Base-by-base conservation (phyloP, 2,329 filamentous ascomycete species). In the Metarhizium album region DNA sequence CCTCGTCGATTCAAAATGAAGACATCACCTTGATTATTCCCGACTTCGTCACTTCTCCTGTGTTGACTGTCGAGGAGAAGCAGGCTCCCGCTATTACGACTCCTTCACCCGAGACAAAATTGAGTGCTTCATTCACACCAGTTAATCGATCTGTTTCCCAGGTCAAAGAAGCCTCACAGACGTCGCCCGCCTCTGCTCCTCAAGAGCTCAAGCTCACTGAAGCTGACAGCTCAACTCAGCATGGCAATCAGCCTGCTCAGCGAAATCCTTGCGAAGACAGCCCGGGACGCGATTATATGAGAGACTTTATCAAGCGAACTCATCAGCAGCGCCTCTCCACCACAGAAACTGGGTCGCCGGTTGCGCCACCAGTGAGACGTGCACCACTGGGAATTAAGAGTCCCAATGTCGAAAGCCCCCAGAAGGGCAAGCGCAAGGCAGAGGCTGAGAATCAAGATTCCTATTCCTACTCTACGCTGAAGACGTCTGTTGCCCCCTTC, bases 251-350 rank as follows among this genome's bases (percentile, higher is more conserved):
- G 33, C 22, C 16, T 16, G 16, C 24, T 42, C 20, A 38, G 22
- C 11, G 11, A 27, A 20, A 49, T 8, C 16, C 8, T 3, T 58
- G 62, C 22, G 55, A 62, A 37, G 66, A 68, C 40, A 67, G 63
- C 45, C 65, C 65, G 22, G 63, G 60, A 4, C 64, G 67, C 1
- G 65, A 65, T 11, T 68, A 62, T 33, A 61, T 68, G 58, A 57
- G 61, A 4, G 61, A 63, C 16, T 69, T 69, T 42, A 68, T 68
- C 53, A 64, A 62, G 46, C 62, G 63, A n/a, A 60, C 64, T 24
- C 62, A 58, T 20, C 61, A 58, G 11, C 59, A 58, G 54, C 52
- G 60, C 43, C 53, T 55, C 3, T 62, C 64, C 13, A 61, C 64
- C 14, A 61, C 64, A 1, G 63, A 64, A 38, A 55, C 59, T 1